Base-by-base conservation (phyloP, 2,329 filamentous ascomycete species). In the Xylariaceae sp. region DNA sequence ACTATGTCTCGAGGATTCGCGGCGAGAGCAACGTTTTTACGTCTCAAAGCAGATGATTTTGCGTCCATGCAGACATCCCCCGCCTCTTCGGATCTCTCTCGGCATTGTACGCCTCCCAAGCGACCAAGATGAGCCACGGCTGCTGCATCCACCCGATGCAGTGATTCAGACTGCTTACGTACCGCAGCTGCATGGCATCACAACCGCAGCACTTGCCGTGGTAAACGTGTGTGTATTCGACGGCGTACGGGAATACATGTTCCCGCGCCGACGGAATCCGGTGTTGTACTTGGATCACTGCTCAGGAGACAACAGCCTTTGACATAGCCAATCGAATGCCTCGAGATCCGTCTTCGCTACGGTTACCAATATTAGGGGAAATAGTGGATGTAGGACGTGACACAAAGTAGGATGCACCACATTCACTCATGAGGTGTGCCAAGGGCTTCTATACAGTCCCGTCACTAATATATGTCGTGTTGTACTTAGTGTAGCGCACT, bases 351-450 rank as follows among this genome's bases (percentile, higher is more conserved):
- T 65, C 56, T 68, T 68, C 68, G 67, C 63, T 49, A 56, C 60
- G 51, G 44, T 57, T 63, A 61, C 61, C 63, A 58, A 58, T 57
- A 56, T 18, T 51, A 45, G 51, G 56, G 49, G n/a, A 59, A 30
- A 56, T 55, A 34, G 63, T 64, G 63, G 67, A 70, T 69, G 53
- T 55, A 59, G 62, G 70, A 71, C 68, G 69, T 70, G 68, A 71
- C 63, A 59, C 53, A 59, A 63, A 63, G 58, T 49, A 59, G 1
- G 17, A 18, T 56, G 54, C 61, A 41, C 51, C 37, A 58, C 59
- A 44, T 52, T 48, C 23, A 57, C 53, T 52, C 55, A 60, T 50
- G 48, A 56, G 47, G 45, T 51, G 49, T 23, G 49, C 30, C 41
- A 55, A 35, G 23, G 41, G 23, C 23, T 30, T 30, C 23, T 30